Evolutionary conservation across 345 rosid species (phyloP).

Genomic region (Odontarrhena argentea): DNA sequence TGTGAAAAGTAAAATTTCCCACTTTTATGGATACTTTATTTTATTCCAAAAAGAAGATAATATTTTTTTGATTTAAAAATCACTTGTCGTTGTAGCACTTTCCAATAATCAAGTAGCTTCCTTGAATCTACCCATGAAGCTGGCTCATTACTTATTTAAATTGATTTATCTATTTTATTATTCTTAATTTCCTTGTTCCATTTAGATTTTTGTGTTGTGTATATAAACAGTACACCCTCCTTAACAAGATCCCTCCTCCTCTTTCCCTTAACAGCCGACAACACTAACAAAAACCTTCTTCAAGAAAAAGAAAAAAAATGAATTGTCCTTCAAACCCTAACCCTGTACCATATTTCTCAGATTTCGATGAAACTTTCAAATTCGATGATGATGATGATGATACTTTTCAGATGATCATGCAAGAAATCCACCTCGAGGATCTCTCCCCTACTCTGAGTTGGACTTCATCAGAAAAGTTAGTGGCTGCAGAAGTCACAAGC

Average conservation of each 20-base stretch:
- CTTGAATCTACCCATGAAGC: conserved; percentile 31
- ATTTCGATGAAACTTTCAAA: conserved; percentile 14
- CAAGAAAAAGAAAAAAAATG: conserved; percentile 19
- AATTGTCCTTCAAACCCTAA: conserved; percentile 41
- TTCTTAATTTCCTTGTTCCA: not conserved
- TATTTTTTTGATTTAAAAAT: not conserved
- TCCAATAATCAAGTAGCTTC: conserved; percentile 21
- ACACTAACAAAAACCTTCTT: not conserved
- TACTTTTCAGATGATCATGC: conserved; percentile 31
- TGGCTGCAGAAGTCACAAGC: conserved; percentile 36
- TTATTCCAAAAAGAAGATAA: not conserved
- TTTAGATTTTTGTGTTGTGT: conserved; percentile 9
- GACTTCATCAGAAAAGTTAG: conserved; percentile 37
- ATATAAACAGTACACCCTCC: conserved; percentile 29
- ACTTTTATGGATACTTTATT: conserved; percentile 22
- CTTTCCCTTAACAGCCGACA: conserved; percentile 24
- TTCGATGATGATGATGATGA: conserved; percentile 29
- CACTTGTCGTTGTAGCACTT: conserved; percentile 24
- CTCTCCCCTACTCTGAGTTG: conserved; percentile 35
- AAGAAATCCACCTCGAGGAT: conserved; percentile 31
- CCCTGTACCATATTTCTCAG: conserved; percentile 28
- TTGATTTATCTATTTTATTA: conserved; percentile 5
- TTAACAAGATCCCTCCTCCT: conserved; percentile 24
- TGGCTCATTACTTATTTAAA: conserved; percentile 13
- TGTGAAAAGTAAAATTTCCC: conserved; percentile 27